Evolutionary conservation across 1,139 yeast species (phyloP), one percentile per base, ranked within the genome.

Genomic region (Taphrina betulina): DNA sequence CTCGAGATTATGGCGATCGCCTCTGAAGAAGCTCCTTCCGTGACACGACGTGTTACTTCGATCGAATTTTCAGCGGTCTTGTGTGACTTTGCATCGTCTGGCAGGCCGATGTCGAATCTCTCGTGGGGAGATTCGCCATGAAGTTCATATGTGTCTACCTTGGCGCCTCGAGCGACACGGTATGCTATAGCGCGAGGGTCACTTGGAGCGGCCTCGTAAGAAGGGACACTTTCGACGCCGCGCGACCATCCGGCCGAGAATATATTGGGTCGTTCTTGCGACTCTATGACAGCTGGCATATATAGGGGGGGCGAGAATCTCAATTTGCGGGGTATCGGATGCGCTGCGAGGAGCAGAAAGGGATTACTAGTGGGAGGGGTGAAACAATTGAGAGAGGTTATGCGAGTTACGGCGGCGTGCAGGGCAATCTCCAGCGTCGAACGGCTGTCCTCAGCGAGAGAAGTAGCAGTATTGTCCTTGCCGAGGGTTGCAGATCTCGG

Each of bases 141-240:
- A 19, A 43, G 48, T 12, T 31, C 29, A 33, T 43, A 43, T 8
- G 28, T 43, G 19, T 33, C 31, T 7, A 26, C 10, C 7, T 12
- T 20, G 1, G 19, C 17, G 5, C 14, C 17, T 14, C 29, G 31
- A 7, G 31, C 14, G 37, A 43, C 31, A 22, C 48, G 48, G 22
- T 43, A 43, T n/a, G 48, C 37, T 3, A 24, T 43, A 2, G 48
- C 48, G 29, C 38, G 28, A 4, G 48, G 38, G 38, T 43, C 48
- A 19, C 23, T 43, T 29, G 48, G 48, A 2, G 48, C 24, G 19
- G 16, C 23, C n/a, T 29, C 48, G 20, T 43, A 43, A 2, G 48
- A 23, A 8, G 48, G 48, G n/a, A 43, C 38, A 37, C 38, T 33
- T 28, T 43, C 48, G 28, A 26, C 31, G 31, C 31, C 31, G 12